Evolutionary conservation across 805 yeast genomes (phyloP), one percentile per base, ranked within the genome.

Genomic region (Danielia reshetovae): DNA sequence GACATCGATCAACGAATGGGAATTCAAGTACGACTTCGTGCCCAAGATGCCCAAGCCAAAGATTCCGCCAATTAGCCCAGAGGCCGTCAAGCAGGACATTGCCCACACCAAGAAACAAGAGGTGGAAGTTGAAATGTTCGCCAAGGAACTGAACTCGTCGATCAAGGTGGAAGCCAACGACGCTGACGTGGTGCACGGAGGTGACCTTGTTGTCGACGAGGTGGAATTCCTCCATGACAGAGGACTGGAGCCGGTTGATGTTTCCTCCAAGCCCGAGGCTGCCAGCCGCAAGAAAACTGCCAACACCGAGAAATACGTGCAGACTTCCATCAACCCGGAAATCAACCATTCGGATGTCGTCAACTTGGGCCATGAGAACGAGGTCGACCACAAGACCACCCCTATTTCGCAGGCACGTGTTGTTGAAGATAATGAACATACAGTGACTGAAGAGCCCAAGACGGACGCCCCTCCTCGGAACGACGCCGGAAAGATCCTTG

Each of bases 81-180:
- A 75, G 34, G 68, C 76, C 2, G 65, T 74, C 23, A 65, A 70
- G 29, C 69, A 70, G 42, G 78, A 75, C 31, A 60, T 65, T 39
- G 72, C 72, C 19, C 68, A 69, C 9, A 59, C 61, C 28, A 68
- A 60, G 42, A 59, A 55, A 32, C 60, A 58, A 30, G 49, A 52
- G 29, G 62, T 64, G 10, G 72, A 62, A 40, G 50, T 51, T 21
- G 72, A 68, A 40, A 40, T 62, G 54, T 52, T 60, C 36, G 40
- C 51, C 36, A 50, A 56, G 43, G 72, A 67, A 36, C 43, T 47
- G 32, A 50, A 54, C 34, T 45, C 60, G 5, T 60, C 69, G 8
- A 46, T 62, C 25, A 67, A 67, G 45, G 72, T 65, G n/a, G 72
- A 67, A 48, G 72, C 70, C 29, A 65, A 64, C 36, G 49, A 50